Evolutionary conservation across 371 early-diverging fungal species (phyloP).

Genomic region (Mucor racemosus): DNA sequence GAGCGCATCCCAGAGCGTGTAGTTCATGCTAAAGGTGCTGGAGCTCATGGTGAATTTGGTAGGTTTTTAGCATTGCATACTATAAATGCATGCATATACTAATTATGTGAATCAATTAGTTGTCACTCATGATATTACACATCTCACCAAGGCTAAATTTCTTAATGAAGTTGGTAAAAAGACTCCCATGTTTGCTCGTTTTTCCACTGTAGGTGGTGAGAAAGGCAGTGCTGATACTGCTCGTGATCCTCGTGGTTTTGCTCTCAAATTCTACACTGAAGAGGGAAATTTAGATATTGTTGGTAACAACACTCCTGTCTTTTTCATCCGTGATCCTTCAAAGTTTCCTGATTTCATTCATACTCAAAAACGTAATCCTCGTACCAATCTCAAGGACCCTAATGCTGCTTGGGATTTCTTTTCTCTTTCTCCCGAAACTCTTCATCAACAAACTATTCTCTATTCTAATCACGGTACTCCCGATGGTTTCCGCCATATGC

Average conservation of each 20-base stretch:
- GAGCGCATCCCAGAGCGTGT: slow-evolving; percentile 86
- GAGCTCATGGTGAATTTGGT: slow-evolving; percentile 83
- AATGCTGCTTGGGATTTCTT: slow-evolving; percentile 76
- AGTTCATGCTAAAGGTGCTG: slow-evolving; percentile 85
- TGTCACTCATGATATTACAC: slow-evolving; percentile 74
- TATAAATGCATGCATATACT: not conserved
- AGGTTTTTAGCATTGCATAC: slow-evolving; percentile 1
- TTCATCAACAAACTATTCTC: slow-evolving; percentile 78
- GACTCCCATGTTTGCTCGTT: slow-evolving; percentile 77
- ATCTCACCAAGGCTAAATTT: slow-evolving; percentile 76
- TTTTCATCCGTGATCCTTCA: slow-evolving; percentile 73
- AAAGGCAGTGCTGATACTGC: slow-evolving; percentile 72
- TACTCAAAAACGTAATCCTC: slow-evolving; percentile 81
- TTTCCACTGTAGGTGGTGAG: slow-evolving; percentile 85
- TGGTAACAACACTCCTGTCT: slow-evolving; percentile 70
- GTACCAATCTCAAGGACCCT: slow-evolving; percentile 63
- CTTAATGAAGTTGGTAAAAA: slow-evolving; percentile 70
- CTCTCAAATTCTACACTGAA: slow-evolving; percentile 78
- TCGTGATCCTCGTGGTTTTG: slow-evolving; percentile 80
- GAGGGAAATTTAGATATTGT: slow-evolving; percentile 76
- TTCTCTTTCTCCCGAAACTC: slow-evolving; percentile 72
- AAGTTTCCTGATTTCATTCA: slow-evolving; percentile 86
- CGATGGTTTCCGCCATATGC: slow-evolving; percentile 78
- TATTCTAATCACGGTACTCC: slow-evolving; percentile 83
- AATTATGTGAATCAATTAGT: slow-evolving; percentile 31